Conservation (phyloP, 2,329 filamentous ascomycete species). For the Shiraia bambusicola region DNA sequence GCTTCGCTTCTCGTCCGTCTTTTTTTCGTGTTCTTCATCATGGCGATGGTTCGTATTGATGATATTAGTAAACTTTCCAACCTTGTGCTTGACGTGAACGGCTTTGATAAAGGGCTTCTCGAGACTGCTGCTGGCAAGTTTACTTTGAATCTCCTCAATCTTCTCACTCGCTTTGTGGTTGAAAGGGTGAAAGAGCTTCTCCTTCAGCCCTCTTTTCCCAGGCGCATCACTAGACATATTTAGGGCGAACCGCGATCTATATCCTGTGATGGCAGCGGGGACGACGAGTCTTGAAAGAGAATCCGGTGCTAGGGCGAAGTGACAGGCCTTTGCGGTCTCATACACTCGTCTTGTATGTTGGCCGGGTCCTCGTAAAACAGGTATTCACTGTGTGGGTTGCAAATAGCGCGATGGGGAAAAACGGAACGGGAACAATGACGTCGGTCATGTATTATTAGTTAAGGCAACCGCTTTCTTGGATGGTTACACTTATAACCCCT, state of each 20-base stretch:
- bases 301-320: constrained; percentile 24
- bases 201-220: constrained; percentile 34
- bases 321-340: constrained; percentile 14
- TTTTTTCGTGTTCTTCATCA: constrained; percentile 87
- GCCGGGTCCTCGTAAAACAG: constrained; percentile 18
- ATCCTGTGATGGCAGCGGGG: constrained; percentile 3
- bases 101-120: constrained; percentile 52
- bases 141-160: constrained; percentile 43
- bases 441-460: too few species aligned
- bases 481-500: too few species aligned
- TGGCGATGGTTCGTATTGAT: constrained; percentile 89
- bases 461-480: too few species aligned
- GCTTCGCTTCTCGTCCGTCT: constrained; percentile 76
- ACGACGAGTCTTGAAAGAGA: constrained; percentile 14
- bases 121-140: constrained; percentile 51
- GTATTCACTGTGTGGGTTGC: constrained; percentile 22
- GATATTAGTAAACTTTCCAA: constrained; percentile 66
- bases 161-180: constrained; percentile 30
- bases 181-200: constrained; percentile 45
- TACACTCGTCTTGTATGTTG: constrained; percentile 22
- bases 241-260: constrained; percentile 10
- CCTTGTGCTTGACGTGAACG: constrained; percentile 61
- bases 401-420: constrained; percentile 11
- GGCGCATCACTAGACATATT: constrained; percentile 20
- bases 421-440: constrained; percentile 12